Base-by-base conservation (phyloP, 2,329 filamentous ascomycete genomes). In the Zymoseptoria pseudotritici region DNA sequence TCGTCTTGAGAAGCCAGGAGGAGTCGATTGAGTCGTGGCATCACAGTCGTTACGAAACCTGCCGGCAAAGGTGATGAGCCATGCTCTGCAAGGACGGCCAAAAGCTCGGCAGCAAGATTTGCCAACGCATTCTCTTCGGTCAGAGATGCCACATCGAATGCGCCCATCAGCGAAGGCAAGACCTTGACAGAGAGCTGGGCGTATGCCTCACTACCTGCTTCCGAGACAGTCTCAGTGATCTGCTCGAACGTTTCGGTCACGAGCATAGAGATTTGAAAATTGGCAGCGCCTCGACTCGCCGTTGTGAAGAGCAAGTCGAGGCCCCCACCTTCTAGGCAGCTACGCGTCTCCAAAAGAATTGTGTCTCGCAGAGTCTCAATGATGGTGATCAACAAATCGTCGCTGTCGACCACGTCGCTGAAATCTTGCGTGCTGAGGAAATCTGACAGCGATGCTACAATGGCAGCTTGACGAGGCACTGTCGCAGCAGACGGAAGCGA, bases 211-310 rank as follows among this genome's bases (percentile, higher is more conserved):
- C 82, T 77, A 21, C 85, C 85, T 62, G 78, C 77, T 13, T 86
- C 84, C 2, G 88, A 79, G 60, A 96, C 83, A 1, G 80, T 82
- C 55, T 82, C 79, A 5, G 92, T 88, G 59, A 97, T 86, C 51
- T 94, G 90, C 73, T 97, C 93, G 70, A 99, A 96, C 0, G 90
- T 87, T 75, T 99, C 94, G 42, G 85, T 88, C 22, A 97, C 88
- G 56, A 97, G 80, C 78, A 92, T 87, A 0, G 88, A 91, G 53
- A 97, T 84, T 73, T 97, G 92, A 78, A 95, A 96, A 76, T 96
- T 97, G 62, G 83, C 85, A 0, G 93, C 90, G 26, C 91, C 91
- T 70, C 92, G 86, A 73, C 91, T 94, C 21, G 91, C 93, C 61
- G 97, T 85, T 57, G 88, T 84, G 77, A 99, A 97, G 8, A 99